phyloP scores from a whole-genome alignment of 2,329 filamentous ascomycete species.

The Aspergillus cejpii region DNA sequence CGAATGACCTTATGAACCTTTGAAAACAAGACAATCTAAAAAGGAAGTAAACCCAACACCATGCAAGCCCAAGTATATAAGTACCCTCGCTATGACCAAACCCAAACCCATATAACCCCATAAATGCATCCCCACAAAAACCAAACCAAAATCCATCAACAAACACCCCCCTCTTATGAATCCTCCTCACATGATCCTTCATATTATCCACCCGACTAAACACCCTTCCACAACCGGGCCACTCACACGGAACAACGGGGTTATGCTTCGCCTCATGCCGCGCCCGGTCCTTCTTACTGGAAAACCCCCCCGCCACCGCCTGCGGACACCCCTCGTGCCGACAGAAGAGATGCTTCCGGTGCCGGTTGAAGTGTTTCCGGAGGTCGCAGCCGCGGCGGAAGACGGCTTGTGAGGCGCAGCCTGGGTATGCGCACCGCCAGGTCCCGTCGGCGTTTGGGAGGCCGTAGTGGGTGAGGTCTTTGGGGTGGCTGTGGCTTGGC shows the following conservation, averaged over 20 bases:
- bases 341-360: slow-evolving; percentile 57
- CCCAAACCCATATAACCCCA: no score
- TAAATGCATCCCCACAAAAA: not conserved
- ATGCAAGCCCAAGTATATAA: no score
- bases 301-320: slow-evolving; percentile 52
- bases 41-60: no score
- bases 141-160: not conserved
- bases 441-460: slow-evolving; percentile 32
- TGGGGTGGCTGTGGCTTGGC: slow-evolving; percentile 4
- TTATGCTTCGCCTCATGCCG: slow-evolving; percentile 59
- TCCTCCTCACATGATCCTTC: slow-evolving; percentile 45
- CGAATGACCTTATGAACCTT: no score
- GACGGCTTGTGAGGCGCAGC: slow-evolving; percentile 52
- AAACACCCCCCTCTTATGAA: slow-evolving; percentile 30
- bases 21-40: no score
- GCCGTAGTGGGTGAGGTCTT: slow-evolving; percentile 30
- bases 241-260: slow-evolving; percentile 54
- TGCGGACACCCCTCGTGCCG: slow-evolving; percentile 54
- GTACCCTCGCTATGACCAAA: no score
- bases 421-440: slow-evolving; percentile 55
- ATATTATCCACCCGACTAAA: slow-evolving; percentile 59
- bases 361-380: slow-evolving; percentile 57
- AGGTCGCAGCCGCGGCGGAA: slow-evolving; percentile 57
- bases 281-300: slow-evolving; percentile 56
- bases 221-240: slow-evolving; percentile 51